Conservation (phyloP, 441 rosid genomes). For the Euphorbia celastroides region DNA sequence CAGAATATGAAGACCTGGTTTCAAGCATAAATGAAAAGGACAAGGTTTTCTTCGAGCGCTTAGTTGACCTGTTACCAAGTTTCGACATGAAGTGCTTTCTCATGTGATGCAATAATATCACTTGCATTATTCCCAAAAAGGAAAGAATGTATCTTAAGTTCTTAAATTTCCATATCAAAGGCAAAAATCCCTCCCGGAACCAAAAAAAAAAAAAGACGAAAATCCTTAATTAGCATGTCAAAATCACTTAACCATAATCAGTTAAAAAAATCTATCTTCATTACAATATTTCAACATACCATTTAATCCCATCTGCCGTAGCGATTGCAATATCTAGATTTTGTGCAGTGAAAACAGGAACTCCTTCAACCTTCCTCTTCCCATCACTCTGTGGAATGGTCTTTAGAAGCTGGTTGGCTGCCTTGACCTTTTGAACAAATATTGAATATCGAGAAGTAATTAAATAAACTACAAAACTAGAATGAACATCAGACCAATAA, state of each 20-base stretch:
- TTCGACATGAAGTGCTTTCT: too few relatives aligned
- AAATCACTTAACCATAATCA: not conserved
- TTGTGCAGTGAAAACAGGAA: constrained; percentile 88
- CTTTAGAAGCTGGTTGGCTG: constrained; percentile 80
- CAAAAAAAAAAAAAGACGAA: too few relatives aligned
- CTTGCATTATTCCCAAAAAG: too few relatives aligned
- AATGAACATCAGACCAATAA: not conserved
- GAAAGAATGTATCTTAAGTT: not conserved
- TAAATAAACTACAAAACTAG: not conserved
- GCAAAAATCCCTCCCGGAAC: too few relatives aligned
- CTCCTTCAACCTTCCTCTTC: constrained; percentile 66
- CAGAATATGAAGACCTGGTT: not conserved
- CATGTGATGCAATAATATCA: not conserved
- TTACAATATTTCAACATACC: constrained; percentile 32
- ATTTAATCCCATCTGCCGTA: constrained; percentile 80
- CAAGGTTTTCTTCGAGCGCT: not conserved
- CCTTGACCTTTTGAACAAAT: constrained; percentile 56
- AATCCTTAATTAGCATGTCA: not conserved
- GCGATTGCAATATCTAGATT: constrained; percentile 96
- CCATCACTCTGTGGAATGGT: constrained; percentile 47
- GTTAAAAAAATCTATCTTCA: not conserved
- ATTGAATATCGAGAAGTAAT: constrained; percentile 1
- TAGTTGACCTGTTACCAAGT: not conserved
- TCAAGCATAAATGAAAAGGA: not conserved
- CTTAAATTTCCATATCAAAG: not conserved